Evolutionary conservation across 2,329 filamentous ascomycete genomes (phyloP).

Genomic region (Cadophora gregata): DNA sequence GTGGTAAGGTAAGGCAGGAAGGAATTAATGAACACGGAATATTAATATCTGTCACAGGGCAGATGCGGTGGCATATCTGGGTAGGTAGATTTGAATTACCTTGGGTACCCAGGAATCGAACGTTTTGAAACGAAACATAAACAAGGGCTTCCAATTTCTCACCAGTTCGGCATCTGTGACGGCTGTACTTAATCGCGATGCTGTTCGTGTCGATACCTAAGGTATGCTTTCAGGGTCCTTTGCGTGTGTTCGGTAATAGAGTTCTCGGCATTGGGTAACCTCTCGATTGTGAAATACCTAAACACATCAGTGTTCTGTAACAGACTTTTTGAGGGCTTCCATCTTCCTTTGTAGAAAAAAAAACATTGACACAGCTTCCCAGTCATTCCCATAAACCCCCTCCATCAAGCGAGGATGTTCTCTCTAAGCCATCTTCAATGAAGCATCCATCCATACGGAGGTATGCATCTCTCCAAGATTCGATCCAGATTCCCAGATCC

Average conservation of each 20-base stretch:
- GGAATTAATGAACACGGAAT: not conserved
- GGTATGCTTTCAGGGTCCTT: not conserved
- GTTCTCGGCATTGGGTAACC: too few relatives aligned
- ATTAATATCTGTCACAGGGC: not conserved
- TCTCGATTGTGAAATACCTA: too few relatives aligned
- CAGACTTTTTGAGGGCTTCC: too few relatives aligned
- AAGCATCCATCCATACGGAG: not conserved
- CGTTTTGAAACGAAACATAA: conserved; percentile 3
- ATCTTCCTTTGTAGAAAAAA: too few relatives aligned
- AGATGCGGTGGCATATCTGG: not conserved
- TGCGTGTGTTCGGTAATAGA: not conserved
- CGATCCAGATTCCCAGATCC: not conserved
- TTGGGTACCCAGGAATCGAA: not conserved
- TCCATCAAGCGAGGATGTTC: too few relatives aligned
- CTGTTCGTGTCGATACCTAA: not conserved
- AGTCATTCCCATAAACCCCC: not conserved
- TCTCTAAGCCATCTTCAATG: too few relatives aligned
- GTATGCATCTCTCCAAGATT: not conserved
- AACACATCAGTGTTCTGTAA: too few relatives aligned
- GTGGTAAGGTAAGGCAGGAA: not conserved
- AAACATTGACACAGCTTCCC: too few relatives aligned
- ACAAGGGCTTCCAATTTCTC: not conserved
- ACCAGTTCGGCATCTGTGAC: not conserved
- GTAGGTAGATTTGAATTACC: too few relatives aligned
- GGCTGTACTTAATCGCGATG: not conserved